Percentiles rank a stretch among this genome's conserved stretches.
Conservation (phyloP, 768 basidiomycete species). For the Tephrocybe sp. region DNA sequence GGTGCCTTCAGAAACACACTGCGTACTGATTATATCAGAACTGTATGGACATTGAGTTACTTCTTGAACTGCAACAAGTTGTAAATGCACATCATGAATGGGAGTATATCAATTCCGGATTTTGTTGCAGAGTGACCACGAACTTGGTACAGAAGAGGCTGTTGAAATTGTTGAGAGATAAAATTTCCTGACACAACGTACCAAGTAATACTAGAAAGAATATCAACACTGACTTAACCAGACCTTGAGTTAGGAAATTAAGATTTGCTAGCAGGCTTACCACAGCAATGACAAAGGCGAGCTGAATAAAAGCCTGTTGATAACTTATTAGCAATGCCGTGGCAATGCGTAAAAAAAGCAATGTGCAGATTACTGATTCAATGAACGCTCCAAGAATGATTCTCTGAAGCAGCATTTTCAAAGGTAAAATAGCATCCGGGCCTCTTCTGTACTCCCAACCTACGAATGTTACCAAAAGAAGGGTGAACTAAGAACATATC, state of each 20-base stretch:
- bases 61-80: not conserved
- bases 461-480: constrained; percentile 27
- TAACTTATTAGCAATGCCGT: not conserved
- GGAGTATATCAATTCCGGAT: constrained; percentile 39
- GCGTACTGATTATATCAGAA: not conserved
- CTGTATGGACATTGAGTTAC: not conserved
- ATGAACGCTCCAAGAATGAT: constrained; percentile 27
- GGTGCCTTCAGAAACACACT: too few species aligned
- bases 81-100: constrained; percentile 31
- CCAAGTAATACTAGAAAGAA: not conserved
- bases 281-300: not conserved
- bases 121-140: constrained; percentile 33
- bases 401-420: constrained; percentile 29
- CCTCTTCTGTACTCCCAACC: constrained; percentile 33
- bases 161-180: not conserved
- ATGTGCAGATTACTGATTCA: constrained; percentile 16
- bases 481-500: constrained; percentile 17
- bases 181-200: not conserved
- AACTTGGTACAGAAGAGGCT: constrained; percentile 30
- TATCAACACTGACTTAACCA: not conserved
- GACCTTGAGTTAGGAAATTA: not conserved
- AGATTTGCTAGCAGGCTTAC: not conserved
- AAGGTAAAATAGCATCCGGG: constrained; percentile 37
- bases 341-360: not conserved
- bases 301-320: not conserved